These are phyloP conservation scores for Aspergillus texensis DNA, from an alignment of 2,329 filamentous ascomycete species.

Conservation along the genomic window DNA sequence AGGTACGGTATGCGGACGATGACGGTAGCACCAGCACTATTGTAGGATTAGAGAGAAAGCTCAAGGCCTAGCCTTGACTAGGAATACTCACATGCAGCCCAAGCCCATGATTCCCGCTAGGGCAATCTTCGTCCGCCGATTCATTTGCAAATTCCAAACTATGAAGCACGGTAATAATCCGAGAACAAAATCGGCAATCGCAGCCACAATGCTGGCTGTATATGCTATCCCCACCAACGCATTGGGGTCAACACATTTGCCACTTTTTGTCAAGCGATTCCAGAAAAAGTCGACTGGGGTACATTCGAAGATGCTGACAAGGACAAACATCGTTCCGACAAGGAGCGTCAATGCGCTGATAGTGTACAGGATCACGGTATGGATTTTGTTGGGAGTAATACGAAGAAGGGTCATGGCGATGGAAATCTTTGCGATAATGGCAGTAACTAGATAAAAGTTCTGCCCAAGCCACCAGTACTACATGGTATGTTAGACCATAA, in stretches of 20 bases:
- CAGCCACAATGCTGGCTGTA: neutral
- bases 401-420: constrained; percentile 2
- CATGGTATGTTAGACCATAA: neutral
- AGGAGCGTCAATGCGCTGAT: neutral
- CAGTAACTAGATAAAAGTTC: neutral
- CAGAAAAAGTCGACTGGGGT: constrained; percentile 3
- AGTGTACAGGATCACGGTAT: neutral
- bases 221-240: neutral
- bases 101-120: neutral
- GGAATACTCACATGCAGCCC: neutral
- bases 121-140: neutral
- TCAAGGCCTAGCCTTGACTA: too few relatives aligned
- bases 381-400: neutral
- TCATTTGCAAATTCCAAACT: constrained; percentile 2
- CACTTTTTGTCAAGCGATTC: neutral
- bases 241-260: neutral
- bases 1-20: neutral
- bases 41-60: neutral
- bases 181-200: neutral
- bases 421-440: neutral
- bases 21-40: neutral
- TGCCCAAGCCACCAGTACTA: constrained; percentile 5
- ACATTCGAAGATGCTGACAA: neutral
- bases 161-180: neutral
- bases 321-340: neutral